phyloP scores from a whole-genome alignment of 1,284 basidiomycete species.

The Trichosporon sp. region DNA sequence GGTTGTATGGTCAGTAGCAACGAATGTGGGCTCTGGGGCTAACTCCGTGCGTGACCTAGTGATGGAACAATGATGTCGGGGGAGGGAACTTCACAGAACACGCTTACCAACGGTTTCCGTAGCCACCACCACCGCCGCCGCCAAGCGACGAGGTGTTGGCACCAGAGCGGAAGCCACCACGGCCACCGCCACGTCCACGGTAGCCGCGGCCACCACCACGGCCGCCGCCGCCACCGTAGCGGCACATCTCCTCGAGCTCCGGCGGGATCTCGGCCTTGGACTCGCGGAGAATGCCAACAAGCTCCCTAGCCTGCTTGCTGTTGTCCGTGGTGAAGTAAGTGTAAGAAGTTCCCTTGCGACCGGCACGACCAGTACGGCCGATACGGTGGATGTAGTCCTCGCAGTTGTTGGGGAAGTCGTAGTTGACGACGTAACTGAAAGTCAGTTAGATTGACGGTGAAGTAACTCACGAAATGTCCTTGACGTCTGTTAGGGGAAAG shows the following conservation, averaged over 20 bases:
- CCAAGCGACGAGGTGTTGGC: slow-evolving; percentile 20
- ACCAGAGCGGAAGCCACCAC: slow-evolving; percentile 35
- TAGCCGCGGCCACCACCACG: slow-evolving; percentile 49
- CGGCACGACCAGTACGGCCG: slow-evolving; percentile 58
- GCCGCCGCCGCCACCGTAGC: slow-evolving; percentile 65
- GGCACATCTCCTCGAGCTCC: slow-evolving; percentile 88
- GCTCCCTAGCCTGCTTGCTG: slow-evolving; percentile 86
- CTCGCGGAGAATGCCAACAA: slow-evolving; percentile 82
- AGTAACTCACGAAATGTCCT: slow-evolving; percentile 39
- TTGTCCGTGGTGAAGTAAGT: slow-evolving; percentile 97
- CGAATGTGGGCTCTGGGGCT: slow-evolving; percentile 7
- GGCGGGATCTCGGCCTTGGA: slow-evolving; percentile 83
- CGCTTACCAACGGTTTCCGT: slow-evolving; percentile 36
- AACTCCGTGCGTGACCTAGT: background rate
- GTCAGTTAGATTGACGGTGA: background rate
- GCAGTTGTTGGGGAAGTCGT: slow-evolving; percentile 82
- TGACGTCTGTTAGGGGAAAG: slow-evolving; percentile 40
- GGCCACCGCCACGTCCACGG: slow-evolving; percentile 57
- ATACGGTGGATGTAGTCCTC: slow-evolving; percentile 57
- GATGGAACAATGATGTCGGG: slow-evolving; percentile 5
- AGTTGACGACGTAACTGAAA: slow-evolving; percentile 56
- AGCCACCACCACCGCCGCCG: slow-evolving; percentile 36
- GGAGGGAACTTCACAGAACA: background rate
- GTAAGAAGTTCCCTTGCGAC: slow-evolving; percentile 65
- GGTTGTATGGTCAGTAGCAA: slow-evolving; percentile 11